Evolutionary conservation across 202 grass and related monocot genomes (phyloP), one percentile per base, ranked within the genome.

Genomic region (Cymbopogon flexuosus): DNA sequence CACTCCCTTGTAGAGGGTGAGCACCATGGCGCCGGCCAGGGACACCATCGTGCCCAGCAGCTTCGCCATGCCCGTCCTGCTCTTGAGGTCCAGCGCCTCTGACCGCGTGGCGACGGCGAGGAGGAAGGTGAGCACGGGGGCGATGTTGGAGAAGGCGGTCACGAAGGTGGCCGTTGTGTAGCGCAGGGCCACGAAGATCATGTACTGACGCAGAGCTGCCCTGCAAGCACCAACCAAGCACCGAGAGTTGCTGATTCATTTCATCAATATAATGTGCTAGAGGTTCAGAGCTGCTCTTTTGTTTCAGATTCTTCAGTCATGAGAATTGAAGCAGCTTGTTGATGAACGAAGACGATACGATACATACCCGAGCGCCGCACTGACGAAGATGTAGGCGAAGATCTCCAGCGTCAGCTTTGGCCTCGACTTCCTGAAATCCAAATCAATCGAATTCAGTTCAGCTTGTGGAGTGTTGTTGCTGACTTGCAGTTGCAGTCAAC

Each of bases 121-220:
- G 8, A 99, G 71, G 87, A 99, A 99, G 79, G 96, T 99, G 30
- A 93, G 73, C 0, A 99, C 92, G 0, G 92, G 96, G 0, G 93
- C 67, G 29, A 91, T 88, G 78, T 99, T 99, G 78, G 93, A 90
- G 84, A 99, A 99, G 67, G 96, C 96, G 4, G 92, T 90, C 30
- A 93, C 82, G 73, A 99, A 95, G 61, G 96, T 93, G 35, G 88
- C 88, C n/a, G 96, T 91, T 2, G 96, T 95, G 82, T 93, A 93
- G 33, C 86, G 71, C 77, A 99, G 52, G 14, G 73, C 92, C 0
- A 92, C 22, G 82, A 89, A 99, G 84, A 95, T 91, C 76, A 95
- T 88, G 76, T 90, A 99, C 84, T 99, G 96, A 24, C 88, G 84
- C 24, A 99, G 78, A 66, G 96, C 83, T 22, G 96, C 88, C 71